Evolutionary conservation across 2,329 filamentous ascomycete species (phyloP), one percentile per base, ranked within the genome.

Genomic region (Fusarium sp.): DNA sequence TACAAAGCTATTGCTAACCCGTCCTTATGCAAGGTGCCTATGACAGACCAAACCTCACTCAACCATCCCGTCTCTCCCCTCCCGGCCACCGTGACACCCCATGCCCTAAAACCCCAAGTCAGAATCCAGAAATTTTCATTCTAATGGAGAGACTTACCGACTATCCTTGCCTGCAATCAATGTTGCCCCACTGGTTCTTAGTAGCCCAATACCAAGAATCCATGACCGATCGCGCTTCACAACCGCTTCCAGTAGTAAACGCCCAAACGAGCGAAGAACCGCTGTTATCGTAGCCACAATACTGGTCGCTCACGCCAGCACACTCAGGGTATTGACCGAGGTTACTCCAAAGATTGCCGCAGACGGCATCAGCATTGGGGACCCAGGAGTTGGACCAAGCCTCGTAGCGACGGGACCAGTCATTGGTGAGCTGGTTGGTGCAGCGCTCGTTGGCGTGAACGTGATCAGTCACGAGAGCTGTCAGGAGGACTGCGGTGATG

Each of bases 141-240:
- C 5, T 3, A 2, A 5, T 4, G 0, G 2, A 25, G 3, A 11
- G 2, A 12, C 49, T 16, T 9, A 53, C 50, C 32, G 0, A 3
- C 9, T 53, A 28, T n/a, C 50, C 50, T 1, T 38, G 23, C 11
- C 50, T 25, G 10, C 50, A 53, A 1, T 53, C 33, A n/a, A 53
- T 53, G 32, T 53, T 53, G 5, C 50, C 50, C 50, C 50, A 53
- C 23, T 40, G 19, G 33, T 54, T 54, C 50, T 54, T 54, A 18
- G 50, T 54, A 28, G 50, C 50, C 50, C 50, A 54, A 3, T 54
- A 54, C 50, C 50, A 54, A 28, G 50, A 54, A 54, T 54, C 50
- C 50, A 54, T 54, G 23, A 54, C 50, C 0, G 23, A 28, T 18
- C 1, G 3, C 10, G 50, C 50, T 6, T n/a, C 5, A 3, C 50